Base-by-base conservation (phyloP, 2,329 filamentous ascomycete species). In the Coniochaeta sp. region DNA sequence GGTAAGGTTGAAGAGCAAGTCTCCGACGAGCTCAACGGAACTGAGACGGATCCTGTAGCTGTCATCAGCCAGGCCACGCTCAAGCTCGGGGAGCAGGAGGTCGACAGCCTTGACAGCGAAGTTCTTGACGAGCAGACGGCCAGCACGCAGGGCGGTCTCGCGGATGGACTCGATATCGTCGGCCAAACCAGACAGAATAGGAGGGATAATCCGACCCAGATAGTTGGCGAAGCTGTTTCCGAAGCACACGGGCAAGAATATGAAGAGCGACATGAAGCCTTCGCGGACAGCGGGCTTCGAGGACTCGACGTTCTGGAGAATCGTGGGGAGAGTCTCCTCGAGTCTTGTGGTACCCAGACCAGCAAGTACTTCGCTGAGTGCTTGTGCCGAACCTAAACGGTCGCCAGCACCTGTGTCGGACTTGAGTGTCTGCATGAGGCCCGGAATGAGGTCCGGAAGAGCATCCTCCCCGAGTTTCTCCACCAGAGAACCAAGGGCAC, bases 211-310 rank as follows among this genome's bases (percentile, higher is more conserved):
- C 65, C 86, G 91, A 71, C 86, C 89, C 55, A 99, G 85, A 65
- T 99, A 99, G 65, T 90, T 91, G 60, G 94, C 87, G 64, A 99
- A 99, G 68, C 91, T 95, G 78, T 99, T 99, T 63, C 94, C 94
- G 63, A 99, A 99, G 72, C 94, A 99, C 50, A 96, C 94, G 12
- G 94, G 94, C 73, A 99, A 83, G 80, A 96, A 99, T 59, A 99
- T 97, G 72, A 99, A 99, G 35, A 99, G 80, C 7, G 94, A 96
- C 94, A 99, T 99, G 75, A 99, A 99, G 45, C 94, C 94, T 76
- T 99, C 94, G 61, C 94, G 85, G 57, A 99, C 90, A 51, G 91
- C 84, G 16, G 94, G 68, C 70, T 96, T 96, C 59, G 86, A 83
- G 62, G 92, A 97, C 60, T 90, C 85, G 58, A 96, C 92, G 63